Conservation (phyloP, 1,139 yeast species). For the Saccharomyces hybrid region DNA sequence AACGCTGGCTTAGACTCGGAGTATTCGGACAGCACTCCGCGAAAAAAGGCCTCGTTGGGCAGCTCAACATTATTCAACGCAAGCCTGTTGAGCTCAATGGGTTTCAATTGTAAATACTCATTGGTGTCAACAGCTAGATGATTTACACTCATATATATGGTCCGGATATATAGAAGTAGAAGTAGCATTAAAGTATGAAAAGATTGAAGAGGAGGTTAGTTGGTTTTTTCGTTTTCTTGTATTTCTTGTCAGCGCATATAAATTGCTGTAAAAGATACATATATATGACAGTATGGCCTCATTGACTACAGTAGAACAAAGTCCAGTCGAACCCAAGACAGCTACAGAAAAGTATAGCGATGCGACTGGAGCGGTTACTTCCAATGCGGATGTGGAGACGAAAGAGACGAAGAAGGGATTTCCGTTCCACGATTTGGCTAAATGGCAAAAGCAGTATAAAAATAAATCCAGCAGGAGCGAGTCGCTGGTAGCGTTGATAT, state of each 20-base stretch:
- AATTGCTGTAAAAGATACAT: neutral
- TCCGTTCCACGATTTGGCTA: neutral
- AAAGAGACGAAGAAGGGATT: neutral
- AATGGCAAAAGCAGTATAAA: conserved; percentile 1
- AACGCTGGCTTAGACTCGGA: neutral
- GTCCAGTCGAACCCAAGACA: neutral
- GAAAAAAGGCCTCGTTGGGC: neutral
- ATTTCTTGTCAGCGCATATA: neutral
- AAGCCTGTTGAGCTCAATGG: conserved; percentile 1
- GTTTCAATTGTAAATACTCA: neutral
- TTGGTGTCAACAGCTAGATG: neutral
- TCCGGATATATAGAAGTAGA: neutral
- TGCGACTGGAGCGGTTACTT: neutral
- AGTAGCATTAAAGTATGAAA: neutral
- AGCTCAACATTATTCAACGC: neutral
- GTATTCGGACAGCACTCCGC: neutral
- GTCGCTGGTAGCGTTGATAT: neutral
- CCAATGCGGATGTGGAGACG: neutral
- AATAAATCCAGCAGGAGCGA: conserved; percentile 1
- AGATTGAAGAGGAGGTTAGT: neutral
- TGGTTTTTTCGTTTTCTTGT: neutral
- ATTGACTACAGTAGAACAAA: neutral
- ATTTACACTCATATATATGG: neutral
- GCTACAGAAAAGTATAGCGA: neutral
- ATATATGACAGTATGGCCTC: neutral